These are phyloP conservation scores for Ceratobasidium theobromae DNA, from an alignment of 1,284 basidiomycete species.

Conservation along the genomic window DNA sequence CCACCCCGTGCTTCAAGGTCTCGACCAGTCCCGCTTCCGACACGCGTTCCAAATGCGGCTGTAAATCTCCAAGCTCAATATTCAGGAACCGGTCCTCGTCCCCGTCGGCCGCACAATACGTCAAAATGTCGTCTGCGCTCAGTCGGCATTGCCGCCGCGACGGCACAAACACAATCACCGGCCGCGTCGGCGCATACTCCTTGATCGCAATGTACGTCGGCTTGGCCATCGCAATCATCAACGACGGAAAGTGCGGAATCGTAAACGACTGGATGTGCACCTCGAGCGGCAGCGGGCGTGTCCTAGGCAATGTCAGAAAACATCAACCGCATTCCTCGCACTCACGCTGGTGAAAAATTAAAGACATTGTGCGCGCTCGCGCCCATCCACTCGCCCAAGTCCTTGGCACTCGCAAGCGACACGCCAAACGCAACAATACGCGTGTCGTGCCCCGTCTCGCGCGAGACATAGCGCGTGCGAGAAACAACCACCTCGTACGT, in stretches of 20 bases:
- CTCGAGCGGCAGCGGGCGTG: constrained; percentile 94
- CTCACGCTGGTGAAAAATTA: constrained; percentile 91
- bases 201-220: constrained; percentile 93
- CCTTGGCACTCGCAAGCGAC: constrained; percentile 93
- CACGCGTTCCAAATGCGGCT: constrained; percentile 86
- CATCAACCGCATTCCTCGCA: neutral
- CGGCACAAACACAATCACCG: constrained; percentile 91
- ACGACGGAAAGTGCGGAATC: constrained; percentile 94
- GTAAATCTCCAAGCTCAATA: constrained; percentile 79
- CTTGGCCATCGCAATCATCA: constrained; percentile 99
- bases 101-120: constrained; percentile 88
- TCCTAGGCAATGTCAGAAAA: constrained; percentile 50
- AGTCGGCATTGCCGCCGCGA: constrained; percentile 91
- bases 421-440: constrained; percentile 93
- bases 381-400: constrained; percentile 98
- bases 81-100: constrained; percentile 87
- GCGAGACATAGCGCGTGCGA: constrained; percentile 90
- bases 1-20: constrained; percentile 86
- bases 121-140: constrained; percentile 88
- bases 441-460: constrained; percentile 90
- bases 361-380: constrained; percentile 91
- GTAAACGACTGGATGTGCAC: constrained; percentile 96
- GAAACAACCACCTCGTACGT: constrained; percentile 97
- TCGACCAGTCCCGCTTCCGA: constrained; percentile 78
- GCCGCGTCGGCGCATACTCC: constrained; percentile 84